Conservation (phyloP, 371 early-diverging fungal species). For the Thermomucor indicae-seudaticae region DNA sequence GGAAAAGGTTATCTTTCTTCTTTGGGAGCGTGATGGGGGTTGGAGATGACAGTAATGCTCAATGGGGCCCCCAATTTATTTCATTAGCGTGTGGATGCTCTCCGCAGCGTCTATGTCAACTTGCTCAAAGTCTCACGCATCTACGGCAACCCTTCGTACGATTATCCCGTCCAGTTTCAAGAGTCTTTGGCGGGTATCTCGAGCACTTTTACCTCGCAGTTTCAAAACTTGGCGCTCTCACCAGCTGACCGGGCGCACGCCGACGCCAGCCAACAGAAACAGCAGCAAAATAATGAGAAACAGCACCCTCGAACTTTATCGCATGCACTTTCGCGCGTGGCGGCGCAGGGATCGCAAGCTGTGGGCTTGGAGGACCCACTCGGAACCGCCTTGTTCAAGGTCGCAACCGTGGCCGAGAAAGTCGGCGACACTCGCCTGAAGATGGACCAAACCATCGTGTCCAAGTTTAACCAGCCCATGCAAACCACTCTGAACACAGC, state of each 20-base stretch:
- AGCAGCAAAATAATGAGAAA: conserved; percentile 12
- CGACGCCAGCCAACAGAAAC: conserved; percentile 21
- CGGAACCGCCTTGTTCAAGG: conserved; percentile 79
- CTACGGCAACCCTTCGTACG: conserved; percentile 69
- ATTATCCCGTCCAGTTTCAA: conserved; percentile 74
- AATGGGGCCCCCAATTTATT: neutral
- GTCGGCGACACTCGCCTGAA: conserved; percentile 74
- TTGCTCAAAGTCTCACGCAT: conserved; percentile 74
- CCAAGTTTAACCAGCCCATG: conserved; percentile 76
- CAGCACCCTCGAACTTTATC: conserved; percentile 60
- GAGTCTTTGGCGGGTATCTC: conserved; percentile 70
- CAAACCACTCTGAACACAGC: conserved; percentile 63
- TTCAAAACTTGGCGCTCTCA: conserved; percentile 58
- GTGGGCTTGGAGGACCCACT: conserved; percentile 76
- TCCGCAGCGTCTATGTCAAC: conserved; percentile 59
- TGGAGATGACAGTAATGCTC: neutral
- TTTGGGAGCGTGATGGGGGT: neutral
- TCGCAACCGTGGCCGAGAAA: conserved; percentile 75
- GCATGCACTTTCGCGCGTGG: conserved; percentile 74
- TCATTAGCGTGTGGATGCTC: conserved; percentile 59
- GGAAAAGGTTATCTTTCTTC: conserved; percentile 50
- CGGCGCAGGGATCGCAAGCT: conserved; percentile 57
- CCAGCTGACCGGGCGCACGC: conserved; percentile 45
- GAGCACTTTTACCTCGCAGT: conserved; percentile 53
- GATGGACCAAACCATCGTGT: conserved; percentile 68